Evolutionary conservation across 768 basidiomycete species (phyloP), one percentile per base, ranked within the genome.

Genomic region (Mycena maculata): DNA sequence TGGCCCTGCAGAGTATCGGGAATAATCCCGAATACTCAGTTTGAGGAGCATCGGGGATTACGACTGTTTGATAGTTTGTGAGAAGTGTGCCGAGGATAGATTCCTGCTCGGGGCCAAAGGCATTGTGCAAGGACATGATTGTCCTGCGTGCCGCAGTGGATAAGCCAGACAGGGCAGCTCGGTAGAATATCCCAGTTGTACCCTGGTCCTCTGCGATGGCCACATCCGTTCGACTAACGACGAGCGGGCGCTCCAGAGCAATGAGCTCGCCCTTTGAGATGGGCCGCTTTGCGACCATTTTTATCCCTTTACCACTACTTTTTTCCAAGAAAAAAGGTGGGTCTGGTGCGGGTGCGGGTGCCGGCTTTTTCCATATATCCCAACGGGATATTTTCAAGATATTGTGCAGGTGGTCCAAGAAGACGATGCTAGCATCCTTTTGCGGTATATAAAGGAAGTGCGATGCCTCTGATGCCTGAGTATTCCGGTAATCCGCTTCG

Each of bases 131-230:
- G 20, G 57, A 36, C 57, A 54, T 45, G 33, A 65, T 47, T 38
- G 49, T 39, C 22, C 15, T 30, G 50, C 57, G 64, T n/a, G 56
- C 30, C 18, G 41, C 57, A 22, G 52, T 5, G 23, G 64, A 60
- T 6, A 65, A 22, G n/a, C 58, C 58, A 0, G 64, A 60, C 25
- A 65, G 33, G 3, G 64, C 64, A 12, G 64, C 57, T 47, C 49
- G 57, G n/a, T 65, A 65, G 33, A 65, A 65, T 38, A 47, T 20
- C 20, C 64, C 64, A 16, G 57, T 45, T 36, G 42, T 38, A 28
- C 52, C 54, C 30, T 65, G 64, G 27, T 65, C 64, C 48, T 65
- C 64, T 22, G 64, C 64, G 25, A 65, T 65, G 25, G 64, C 64
- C 33, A 55, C 50, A 49, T 65, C 58, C 25, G 44, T 60, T 13